A percentile compares a stretch with the other conserved stretches of the same genome.
Evolutionary conservation across 208 protist species (phyloP).

Genomic region (Acanthamoeba lenticulata): DNA sequence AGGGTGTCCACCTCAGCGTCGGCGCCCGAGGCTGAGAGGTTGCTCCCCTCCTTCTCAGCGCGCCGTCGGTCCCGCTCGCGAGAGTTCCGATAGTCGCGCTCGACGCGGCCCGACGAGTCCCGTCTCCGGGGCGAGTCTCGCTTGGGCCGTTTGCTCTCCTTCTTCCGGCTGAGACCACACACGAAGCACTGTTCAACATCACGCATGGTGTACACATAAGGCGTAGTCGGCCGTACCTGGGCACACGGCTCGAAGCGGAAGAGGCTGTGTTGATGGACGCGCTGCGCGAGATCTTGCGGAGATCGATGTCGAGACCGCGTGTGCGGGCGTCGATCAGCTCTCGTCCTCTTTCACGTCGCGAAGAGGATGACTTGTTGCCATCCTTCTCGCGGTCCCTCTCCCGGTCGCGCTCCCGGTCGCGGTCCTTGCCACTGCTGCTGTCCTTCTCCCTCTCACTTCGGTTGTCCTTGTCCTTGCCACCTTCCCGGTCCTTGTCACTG

Average conservation of each 20-base stretch:
- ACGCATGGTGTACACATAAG: background rate
- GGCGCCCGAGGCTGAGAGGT: background rate
- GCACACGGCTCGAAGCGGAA: background rate
- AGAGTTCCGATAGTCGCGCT: background rate
- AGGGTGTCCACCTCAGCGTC: background rate
- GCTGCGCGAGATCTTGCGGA: background rate
- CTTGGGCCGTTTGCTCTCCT: slow-evolving; percentile 20
- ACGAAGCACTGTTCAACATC: background rate
- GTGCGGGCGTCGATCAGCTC: background rate
- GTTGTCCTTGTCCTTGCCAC: background rate
- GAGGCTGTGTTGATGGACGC: background rate
- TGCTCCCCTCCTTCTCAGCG: background rate
- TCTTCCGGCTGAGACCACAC: background rate
- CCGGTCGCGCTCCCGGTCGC: background rate
- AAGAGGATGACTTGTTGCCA: too few relatives aligned
- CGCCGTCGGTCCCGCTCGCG: background rate
- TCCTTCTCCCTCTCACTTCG: background rate
- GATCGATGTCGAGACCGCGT: background rate
- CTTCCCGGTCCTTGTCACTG: background rate
- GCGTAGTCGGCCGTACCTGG: background rate
- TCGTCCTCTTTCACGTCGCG: background rate
- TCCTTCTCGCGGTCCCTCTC: slow-evolving; percentile 3
- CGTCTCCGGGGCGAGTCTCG: background rate
- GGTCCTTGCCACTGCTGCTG: background rate
- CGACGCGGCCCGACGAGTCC: background rate